A percentile compares a stretch with the other conserved stretches of the same genome.
phyloP scores from a whole-genome alignment of 1,284 basidiomycete genomes.

The Flammula alnicola region DNA sequence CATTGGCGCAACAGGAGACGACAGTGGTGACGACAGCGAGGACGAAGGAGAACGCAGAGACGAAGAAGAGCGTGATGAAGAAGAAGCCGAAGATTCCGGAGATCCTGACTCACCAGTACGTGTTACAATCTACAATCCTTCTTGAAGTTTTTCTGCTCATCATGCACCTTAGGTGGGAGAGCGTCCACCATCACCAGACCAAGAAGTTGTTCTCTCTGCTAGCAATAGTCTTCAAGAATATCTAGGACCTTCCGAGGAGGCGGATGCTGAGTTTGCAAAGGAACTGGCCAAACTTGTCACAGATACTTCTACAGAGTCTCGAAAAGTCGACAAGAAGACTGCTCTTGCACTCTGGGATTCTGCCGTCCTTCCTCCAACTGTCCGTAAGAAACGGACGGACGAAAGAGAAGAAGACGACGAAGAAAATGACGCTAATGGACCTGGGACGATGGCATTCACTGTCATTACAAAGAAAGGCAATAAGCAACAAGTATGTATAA shows the following conservation, averaged over 20 bases:
- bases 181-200: constrained; percentile 77
- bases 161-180: constrained; percentile 54
- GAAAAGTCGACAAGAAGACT: constrained; percentile 84
- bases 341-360: constrained; percentile 86
- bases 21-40: constrained; percentile 75
- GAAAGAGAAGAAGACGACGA: constrained; percentile 57
- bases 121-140: constrained; percentile 1
- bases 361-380: constrained; percentile 70
- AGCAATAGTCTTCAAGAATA: constrained; percentile 60
- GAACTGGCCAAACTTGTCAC: constrained; percentile 96
- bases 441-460: constrained; percentile 88
- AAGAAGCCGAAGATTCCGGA: constrained; percentile 50
- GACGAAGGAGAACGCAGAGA: constrained; percentile 62
- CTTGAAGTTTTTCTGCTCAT: constrained; percentile 12
- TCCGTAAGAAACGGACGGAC: constrained; percentile 63
- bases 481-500: constrained; percentile 77
- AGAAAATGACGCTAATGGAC: constrained; percentile 38
- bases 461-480: constrained; percentile 93
- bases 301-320: constrained; percentile 81
- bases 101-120: constrained; percentile 58
- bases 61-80: constrained; percentile 65
- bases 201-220: constrained; percentile 68
- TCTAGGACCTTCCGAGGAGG: constrained; percentile 82
- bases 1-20: constrained; percentile 49
- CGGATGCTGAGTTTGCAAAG: constrained; percentile 92